Percentiles rank a stretch among this genome's conserved stretches.
Conservation (phyloP, 1,139 yeast genomes). For the Yamadazyma trypodendri region DNA sequence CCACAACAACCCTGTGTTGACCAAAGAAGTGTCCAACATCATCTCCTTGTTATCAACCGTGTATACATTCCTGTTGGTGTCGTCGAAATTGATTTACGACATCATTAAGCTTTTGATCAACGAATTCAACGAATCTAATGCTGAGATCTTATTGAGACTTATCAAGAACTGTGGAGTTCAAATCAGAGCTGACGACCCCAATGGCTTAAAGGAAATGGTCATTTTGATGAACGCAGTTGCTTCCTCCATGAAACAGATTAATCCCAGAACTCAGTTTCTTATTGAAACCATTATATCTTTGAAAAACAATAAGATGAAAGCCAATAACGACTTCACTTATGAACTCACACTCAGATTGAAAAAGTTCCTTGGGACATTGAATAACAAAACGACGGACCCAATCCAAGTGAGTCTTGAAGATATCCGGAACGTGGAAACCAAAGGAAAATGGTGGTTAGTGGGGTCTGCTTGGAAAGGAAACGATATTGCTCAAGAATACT, state of each 20-base stretch:
- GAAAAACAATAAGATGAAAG: slow-evolving; percentile 78
- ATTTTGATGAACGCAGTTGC: slow-evolving; percentile 46
- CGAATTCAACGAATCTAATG: slow-evolving; percentile 65
- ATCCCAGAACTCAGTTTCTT: slow-evolving; percentile 75
- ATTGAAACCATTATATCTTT: slow-evolving; percentile 82
- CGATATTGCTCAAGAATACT: slow-evolving; percentile 27
- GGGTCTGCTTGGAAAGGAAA: slow-evolving; percentile 94
- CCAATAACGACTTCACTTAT: slow-evolving; percentile 46
- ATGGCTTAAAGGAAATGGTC: slow-evolving; percentile 79
- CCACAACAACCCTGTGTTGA: slow-evolving; percentile 25
- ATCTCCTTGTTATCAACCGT: slow-evolving; percentile 73
- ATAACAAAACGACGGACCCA: slow-evolving; percentile 61
- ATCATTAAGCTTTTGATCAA: slow-evolving; percentile 56
- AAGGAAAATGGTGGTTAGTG: slow-evolving; percentile 98
- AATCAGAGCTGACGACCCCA: slow-evolving; percentile 87
- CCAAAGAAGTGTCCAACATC: slow-evolving; percentile 67
- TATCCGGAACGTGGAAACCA: slow-evolving; percentile 68
- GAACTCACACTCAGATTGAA: slow-evolving; percentile 59
- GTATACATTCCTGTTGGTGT: slow-evolving; percentile 73
- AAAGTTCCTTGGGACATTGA: slow-evolving; percentile 59
- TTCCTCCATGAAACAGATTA: slow-evolving; percentile 28
- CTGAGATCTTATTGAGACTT: slow-evolving; percentile 73
- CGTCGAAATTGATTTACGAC: slow-evolving; percentile 76
- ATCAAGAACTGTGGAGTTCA: slow-evolving; percentile 79
- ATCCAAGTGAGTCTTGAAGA: slow-evolving; percentile 83